phyloP scores from a whole-genome alignment of 1,284 basidiomycete genomes.

The Phellinidium pouzarii region DNA sequence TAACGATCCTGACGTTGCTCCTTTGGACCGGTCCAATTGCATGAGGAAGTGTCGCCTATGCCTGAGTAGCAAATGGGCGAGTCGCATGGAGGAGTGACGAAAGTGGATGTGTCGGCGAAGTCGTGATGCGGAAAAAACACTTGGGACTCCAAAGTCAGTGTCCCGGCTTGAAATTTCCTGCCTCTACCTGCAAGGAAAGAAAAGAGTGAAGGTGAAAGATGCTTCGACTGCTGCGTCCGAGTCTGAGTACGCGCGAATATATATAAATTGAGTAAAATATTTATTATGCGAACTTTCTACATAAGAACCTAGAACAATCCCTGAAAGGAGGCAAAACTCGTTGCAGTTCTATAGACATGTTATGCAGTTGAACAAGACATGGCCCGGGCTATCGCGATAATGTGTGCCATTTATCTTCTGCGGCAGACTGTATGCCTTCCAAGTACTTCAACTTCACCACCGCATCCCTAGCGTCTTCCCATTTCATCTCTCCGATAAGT shows the following conservation, averaged over 20 bases:
- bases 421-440: conserved; percentile 67
- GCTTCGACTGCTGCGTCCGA: no score
- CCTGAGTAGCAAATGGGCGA: conserved; percentile 37
- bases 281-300: no score
- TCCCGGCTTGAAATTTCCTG: no score
- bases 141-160: neutral
- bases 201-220: no score
- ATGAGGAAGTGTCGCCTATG: conserved; percentile 50
- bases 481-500: conserved; percentile 48
- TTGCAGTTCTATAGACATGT: neutral
- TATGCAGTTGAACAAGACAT: neutral
- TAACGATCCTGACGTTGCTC: conserved; percentile 21
- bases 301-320: no score
- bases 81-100: conserved; percentile 35
- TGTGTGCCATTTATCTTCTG: conserved; percentile 31
- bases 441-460: conserved; percentile 75
- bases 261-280: no score
- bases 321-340: no score
- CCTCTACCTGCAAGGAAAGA: no score
- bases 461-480: conserved; percentile 49
- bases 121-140: neutral
- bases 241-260: no score
- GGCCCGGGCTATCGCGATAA: conserved; percentile 2
- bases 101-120: neutral
- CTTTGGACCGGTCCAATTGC: conserved; percentile 39